Conservation (phyloP, 805 yeast species). For the Candida loeiensis region DNA sequence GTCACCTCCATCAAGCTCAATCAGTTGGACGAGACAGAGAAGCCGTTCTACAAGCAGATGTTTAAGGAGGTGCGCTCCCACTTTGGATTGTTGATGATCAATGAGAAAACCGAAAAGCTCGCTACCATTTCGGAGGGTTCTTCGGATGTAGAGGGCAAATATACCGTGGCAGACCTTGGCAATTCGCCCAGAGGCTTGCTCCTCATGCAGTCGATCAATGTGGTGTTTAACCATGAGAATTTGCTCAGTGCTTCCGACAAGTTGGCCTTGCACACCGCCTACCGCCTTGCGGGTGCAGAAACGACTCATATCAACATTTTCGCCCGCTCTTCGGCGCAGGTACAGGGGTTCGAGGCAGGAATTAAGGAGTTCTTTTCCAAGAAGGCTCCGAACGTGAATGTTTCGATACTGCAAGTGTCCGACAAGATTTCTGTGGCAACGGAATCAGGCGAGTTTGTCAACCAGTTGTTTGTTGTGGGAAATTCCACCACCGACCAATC, state of each 20-base stretch:
- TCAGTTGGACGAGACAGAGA: conserved; percentile 21
- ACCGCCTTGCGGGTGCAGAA: conserved; percentile 16
- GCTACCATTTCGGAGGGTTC: conserved; percentile 6
- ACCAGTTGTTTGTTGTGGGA: conserved; percentile 25
- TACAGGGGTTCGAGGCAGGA: conserved; percentile 12
- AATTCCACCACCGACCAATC: conserved; percentile 15
- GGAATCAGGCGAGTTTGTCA: conserved; percentile 10
- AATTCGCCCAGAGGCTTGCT: conserved; percentile 12
- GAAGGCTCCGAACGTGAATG: conserved; percentile 11
- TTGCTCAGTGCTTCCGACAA: conserved; percentile 33
- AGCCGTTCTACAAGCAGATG: conserved; percentile 23
- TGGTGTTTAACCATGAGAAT: conserved; percentile 31
- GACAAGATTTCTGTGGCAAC: conserved; percentile 17
- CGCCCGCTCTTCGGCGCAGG: conserved; percentile 15
- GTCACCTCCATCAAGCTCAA: conserved; percentile 20
- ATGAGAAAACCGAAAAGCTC: conserved; percentile 11
- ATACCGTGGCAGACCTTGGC: conserved; percentile 5
- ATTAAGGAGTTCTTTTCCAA: conserved; percentile 8
- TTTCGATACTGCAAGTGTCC: conserved; percentile 15
- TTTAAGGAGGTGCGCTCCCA: conserved; percentile 25
- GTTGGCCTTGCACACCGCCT: conserved; percentile 27
- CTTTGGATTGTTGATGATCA: conserved; percentile 31
- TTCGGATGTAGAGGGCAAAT: conserved; percentile 9
- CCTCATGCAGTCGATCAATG: conserved; percentile 19
- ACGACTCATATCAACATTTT: conserved; percentile 18